Base-by-base conservation (phyloP, 2,329 filamentous ascomycete genomes). In the Penicillium sp. region DNA sequence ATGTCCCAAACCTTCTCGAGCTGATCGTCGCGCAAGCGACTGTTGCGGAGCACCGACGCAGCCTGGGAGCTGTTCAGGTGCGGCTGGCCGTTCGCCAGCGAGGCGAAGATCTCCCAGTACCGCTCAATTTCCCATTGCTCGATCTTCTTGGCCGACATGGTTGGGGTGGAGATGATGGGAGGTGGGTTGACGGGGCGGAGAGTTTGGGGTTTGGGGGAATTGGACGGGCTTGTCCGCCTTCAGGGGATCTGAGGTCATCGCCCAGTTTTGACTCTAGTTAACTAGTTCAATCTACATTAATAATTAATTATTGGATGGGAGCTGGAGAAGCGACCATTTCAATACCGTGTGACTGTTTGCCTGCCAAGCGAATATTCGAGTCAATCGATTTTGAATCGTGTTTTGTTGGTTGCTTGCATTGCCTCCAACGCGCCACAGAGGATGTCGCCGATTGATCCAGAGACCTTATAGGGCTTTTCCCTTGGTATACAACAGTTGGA, bases 1-100 rank as follows among this genome's bases (percentile, higher is more conserved):
- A 98, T 77, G 62, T 98, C 93, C 93, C 93, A 98, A 48, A 98
- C 87, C 57, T 83, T 80, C 72, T 97, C 93, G n/a, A 98, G 83
- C 71, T 98, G 91, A 60, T 84, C 80, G 64, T 87, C 83, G 48
- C 79, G 75, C 47, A 87, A 72, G 56, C 81, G 80, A 50, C 79
- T 83, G 73, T 87, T 87, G 67, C 85, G 84, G 58, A 87, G 75
- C 19, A 87, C 81, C 10, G 79, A 77, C 31, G 84, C 83, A 21
- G 84, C 84, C 63, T 86, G 82, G 39, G 74, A 72, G 63, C 83
- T 84, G 54, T 81, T 83, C 33, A 87, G 76, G 61, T 80, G 79
- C 38, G 76, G 74, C 27, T 78, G 76, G 60, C 81, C 81, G 59
- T 78, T 76, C 45, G 79, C 70, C 18, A 87, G 77, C 23, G 81